Percentiles rank a stretch among this genome's conserved stretches.
phyloP scores from a whole-genome alignment of 192 early-diverging fungal genomes.

The Coemansia sp. region DNA sequence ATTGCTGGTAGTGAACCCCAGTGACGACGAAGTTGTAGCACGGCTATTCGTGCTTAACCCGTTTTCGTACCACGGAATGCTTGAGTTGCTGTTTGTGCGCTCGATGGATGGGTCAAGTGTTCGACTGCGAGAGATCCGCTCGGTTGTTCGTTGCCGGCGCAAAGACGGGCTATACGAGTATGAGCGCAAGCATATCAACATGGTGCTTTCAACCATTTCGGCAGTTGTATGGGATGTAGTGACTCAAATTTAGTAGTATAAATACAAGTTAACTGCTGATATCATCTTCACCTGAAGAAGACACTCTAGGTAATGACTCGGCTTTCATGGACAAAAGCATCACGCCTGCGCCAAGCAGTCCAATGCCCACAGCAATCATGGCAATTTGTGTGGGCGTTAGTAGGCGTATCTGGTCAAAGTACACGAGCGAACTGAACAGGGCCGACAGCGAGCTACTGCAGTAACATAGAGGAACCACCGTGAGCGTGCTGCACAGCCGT shows the following conservation, averaged over 20 bases:
- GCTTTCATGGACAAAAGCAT: conserved; percentile 60
- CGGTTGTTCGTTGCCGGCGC: conserved; percentile 32
- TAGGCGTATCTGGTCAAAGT: conserved; percentile 69
- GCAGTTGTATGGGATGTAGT: conserved; percentile 46
- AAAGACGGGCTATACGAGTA: conserved; percentile 46
- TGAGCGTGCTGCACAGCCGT: conserved; percentile 69
- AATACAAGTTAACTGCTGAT: too few relatives aligned
- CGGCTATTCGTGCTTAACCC: conserved; percentile 51
- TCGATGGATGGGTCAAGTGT: conserved; percentile 18
- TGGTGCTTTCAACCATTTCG: conserved; percentile 49
- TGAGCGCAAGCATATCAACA: conserved; percentile 53
- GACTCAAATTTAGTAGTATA: conserved; percentile 7
- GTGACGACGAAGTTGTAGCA: conserved; percentile 23
- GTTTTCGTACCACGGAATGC: conserved; percentile 39
- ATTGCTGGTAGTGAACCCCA: conserved; percentile 40
- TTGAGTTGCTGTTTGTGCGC: conserved; percentile 47
- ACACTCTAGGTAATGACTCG: conserved; percentile 5
- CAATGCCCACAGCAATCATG: conserved; percentile 66
- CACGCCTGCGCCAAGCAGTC: conserved; percentile 63
- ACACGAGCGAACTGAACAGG: conserved; percentile 75
- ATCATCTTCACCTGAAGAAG: conserved; percentile 2
- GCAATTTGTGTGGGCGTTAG: conserved; percentile 60
- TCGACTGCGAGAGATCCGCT: conserved; percentile 27
- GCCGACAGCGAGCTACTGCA: conserved; percentile 73
- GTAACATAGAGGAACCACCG: conserved; percentile 71